These are phyloP conservation scores for Wickerhamiella musiphila DNA, from an alignment of 805 yeast genomes.

Conservation along the genomic window DNA sequence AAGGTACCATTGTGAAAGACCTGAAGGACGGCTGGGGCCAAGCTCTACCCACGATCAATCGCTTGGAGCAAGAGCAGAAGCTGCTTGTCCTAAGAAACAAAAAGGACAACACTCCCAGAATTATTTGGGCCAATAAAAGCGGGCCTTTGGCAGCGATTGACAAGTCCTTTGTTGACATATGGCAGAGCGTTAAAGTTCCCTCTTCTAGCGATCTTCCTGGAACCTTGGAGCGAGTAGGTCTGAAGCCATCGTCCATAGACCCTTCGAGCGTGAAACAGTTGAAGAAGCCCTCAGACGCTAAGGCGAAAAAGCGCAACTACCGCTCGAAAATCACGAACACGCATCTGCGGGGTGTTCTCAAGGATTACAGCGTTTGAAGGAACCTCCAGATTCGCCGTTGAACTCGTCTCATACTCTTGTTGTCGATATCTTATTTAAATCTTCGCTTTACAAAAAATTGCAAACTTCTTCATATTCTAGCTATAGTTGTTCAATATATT, in stretches of 20 bases:
- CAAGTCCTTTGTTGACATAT: constrained; percentile 63
- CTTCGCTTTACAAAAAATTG: too few relatives aligned
- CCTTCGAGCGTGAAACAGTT: constrained; percentile 76
- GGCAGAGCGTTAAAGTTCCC: constrained; percentile 70
- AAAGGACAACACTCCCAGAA: constrained; percentile 84
- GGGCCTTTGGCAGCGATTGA: constrained; percentile 57
- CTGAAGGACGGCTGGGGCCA: constrained; percentile 88
- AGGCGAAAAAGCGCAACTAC: constrained; percentile 75
- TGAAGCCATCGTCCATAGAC: constrained; percentile 95
- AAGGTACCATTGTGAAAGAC: constrained; percentile 71
- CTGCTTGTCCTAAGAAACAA: constrained; percentile 75
- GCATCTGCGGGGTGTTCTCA: constrained; percentile 89
- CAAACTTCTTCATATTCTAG: too few relatives aligned
- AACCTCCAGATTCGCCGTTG: too few relatives aligned
- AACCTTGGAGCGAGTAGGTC: constrained; percentile 60
- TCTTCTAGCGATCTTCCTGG: constrained; percentile 66
- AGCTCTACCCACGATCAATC: constrained; percentile 60
- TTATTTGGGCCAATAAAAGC: constrained; percentile 80
- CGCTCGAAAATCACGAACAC: constrained; percentile 89
- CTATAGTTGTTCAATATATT: too few relatives aligned
- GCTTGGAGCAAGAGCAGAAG: constrained; percentile 59
- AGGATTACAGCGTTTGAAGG: constrained; percentile 66
- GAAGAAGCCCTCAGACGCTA: constrained; percentile 38
- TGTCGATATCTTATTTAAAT: too few relatives aligned
- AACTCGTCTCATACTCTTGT: too few relatives aligned